Base-by-base conservation (phyloP, 345 rosid species). In the Moricandia moricandioides region DNA sequence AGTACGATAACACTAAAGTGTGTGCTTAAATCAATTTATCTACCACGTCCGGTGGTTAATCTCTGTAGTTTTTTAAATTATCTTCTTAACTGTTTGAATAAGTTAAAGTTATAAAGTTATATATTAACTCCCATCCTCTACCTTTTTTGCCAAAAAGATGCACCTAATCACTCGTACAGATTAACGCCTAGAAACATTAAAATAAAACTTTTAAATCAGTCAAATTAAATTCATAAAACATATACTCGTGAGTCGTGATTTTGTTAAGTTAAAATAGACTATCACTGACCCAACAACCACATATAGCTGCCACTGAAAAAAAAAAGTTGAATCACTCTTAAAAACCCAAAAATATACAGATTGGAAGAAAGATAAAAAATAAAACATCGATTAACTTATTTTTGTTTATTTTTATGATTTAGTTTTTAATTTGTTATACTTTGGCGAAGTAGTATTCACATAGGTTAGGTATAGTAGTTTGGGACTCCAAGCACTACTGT, bases 281-380 rank as follows among this genome's bases (percentile, higher is more conserved):
- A 59, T 27, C 72, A 66, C 61, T 59, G 37, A 67, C n/a, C 67
- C 37, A 74, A 74, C 72, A 67, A 67, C 72, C 78, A 75, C 78
- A 49, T 45, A 33, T 49, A 74, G 59, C 73, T 67, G 52, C 67
- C 60, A 34, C 31, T 66, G 78, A 45, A 74, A 54, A 73, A 55
- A 13, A 34, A 51, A 14, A 27, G 10, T 30, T 11, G 70, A 64
- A 11, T 4, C 24, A 64, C 58, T 65, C 27, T 26, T 21, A 21
- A 24, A 21, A 24, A 10, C 59, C 59, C 6, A 8, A 43, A 52
- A 51, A 8, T 52, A 7, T 52, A 8, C 3, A 21, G 24, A 21
- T 52, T 52, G 58, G 27, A 18, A 52, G 58, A 18, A 51, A 9
- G 24, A 8, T 35, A 33, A 18, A 51, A 9, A 10, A 8, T 35